Conservation (phyloP, 768 basidiomycete species). For the Termitomyces sp. region DNA sequence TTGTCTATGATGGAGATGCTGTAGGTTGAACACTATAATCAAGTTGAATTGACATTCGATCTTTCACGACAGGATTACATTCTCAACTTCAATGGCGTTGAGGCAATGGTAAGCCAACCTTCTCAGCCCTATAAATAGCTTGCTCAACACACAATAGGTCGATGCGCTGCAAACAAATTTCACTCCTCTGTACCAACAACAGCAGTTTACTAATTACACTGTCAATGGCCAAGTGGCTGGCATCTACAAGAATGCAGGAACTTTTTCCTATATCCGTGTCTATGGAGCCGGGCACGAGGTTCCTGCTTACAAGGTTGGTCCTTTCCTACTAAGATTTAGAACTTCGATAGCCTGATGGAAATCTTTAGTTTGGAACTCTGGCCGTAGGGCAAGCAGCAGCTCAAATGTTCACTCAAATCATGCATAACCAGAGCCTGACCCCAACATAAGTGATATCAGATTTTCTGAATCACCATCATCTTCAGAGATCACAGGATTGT, state of each 20-base stretch:
- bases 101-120: conserved; percentile 40
- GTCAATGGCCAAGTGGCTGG: conserved; percentile 46
- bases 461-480: not conserved
- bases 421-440: conserved; percentile 22
- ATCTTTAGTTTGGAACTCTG: conserved; percentile 25
- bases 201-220: conserved; percentile 40
- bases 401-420: conserved; percentile 40
- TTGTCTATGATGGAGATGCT: conserved; percentile 55
- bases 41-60: not conserved
- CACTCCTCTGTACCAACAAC: conserved; percentile 31
- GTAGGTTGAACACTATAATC: conserved; percentile 23
- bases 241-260: conserved; percentile 54
- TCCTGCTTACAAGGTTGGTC: conserved; percentile 36
- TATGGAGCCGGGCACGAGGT: conserved; percentile 44
- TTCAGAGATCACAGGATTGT: not conserved
- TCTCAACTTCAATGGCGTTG: conserved; percentile 49
- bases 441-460: conserved; percentile 6
- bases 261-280: conserved; percentile 48
- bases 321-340: not conserved
- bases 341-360: not conserved
- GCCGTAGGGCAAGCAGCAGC: conserved; percentile 35
- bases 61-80: conserved; percentile 37
- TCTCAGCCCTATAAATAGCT: not conserved
- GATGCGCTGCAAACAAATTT: conserved; percentile 42
- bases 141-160: conserved; percentile 24